These are phyloP conservation scores for Umbelopsis ramanniana DNA, from an alignment of 192 early-diverging fungal genomes.

Conservation along the genomic window DNA sequence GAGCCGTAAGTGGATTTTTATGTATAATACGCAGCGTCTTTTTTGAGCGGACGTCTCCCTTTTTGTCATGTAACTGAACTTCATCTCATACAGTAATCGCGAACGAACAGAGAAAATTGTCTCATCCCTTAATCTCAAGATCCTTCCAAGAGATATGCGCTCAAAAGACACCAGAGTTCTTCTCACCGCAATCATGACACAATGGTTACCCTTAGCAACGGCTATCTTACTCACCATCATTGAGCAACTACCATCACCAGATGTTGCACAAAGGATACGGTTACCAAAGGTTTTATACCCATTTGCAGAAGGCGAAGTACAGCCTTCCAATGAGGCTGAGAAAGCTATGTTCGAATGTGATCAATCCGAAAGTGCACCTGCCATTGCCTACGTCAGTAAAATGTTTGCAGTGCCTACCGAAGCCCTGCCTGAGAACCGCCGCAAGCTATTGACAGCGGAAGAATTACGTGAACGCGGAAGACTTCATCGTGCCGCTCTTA, in stretches of 20 bases:
- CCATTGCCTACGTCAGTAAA: slow-evolving; percentile 91
- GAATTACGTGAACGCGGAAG: slow-evolving; percentile 84
- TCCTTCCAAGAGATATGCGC: slow-evolving; percentile 87
- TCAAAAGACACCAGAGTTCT: slow-evolving; percentile 81
- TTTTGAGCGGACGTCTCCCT: not conserved
- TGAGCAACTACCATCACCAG: slow-evolving; percentile 88
- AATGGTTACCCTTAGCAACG: slow-evolving; percentile 94
- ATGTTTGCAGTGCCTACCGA: slow-evolving; percentile 86
- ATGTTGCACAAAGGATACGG: slow-evolving; percentile 76
- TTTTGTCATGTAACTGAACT: not conserved
- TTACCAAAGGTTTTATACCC: slow-evolving; percentile 80
- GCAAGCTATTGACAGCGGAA: slow-evolving; percentile 78
- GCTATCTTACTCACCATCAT: slow-evolving; percentile 86
- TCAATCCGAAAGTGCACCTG: slow-evolving; percentile 57
- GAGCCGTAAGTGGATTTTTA: slow-evolving; percentile 49
- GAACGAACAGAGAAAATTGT: slow-evolving; percentile 95
- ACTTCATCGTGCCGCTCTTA: slow-evolving; percentile 45
- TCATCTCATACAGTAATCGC: slow-evolving; percentile 51
- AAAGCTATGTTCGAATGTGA: slow-evolving; percentile 79
- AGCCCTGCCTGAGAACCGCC: slow-evolving; percentile 74
- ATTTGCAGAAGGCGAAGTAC: slow-evolving; percentile 45
- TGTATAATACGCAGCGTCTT: not conserved
- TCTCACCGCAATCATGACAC: slow-evolving; percentile 83
- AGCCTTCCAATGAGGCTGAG: slow-evolving; percentile 64
- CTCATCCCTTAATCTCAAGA: slow-evolving; percentile 82